phyloP scores from a whole-genome alignment of 768 basidiomycete genomes.

The Auriscalpium microsporum region DNA sequence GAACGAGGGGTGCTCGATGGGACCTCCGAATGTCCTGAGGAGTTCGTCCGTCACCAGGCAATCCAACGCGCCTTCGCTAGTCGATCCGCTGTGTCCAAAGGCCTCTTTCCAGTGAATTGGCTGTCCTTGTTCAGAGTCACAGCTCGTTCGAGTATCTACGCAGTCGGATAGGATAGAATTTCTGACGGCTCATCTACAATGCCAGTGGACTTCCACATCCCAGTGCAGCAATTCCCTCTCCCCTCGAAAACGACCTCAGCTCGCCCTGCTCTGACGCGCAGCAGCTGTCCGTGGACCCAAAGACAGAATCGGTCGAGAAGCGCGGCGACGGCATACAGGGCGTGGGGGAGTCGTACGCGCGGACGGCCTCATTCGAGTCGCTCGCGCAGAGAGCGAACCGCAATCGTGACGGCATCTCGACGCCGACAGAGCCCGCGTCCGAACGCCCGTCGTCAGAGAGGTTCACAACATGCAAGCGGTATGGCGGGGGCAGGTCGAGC shows the following conservation, averaged over 20 bases:
- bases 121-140: too few relatives aligned
- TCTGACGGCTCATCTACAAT: too few relatives aligned
- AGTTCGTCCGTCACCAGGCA: too few relatives aligned
- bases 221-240: too few relatives aligned
- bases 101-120: too few relatives aligned
- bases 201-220: background rate
- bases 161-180: too few relatives aligned
- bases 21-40: too few relatives aligned
- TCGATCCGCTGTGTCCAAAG: too few relatives aligned
- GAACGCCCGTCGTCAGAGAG: background rate
- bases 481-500: constrained; percentile 7
- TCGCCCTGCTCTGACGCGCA: background rate
- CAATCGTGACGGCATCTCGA: background rate
- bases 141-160: too few relatives aligned
- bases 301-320: constrained; percentile 5
- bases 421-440: background rate
- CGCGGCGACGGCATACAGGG: constrained; percentile 7
- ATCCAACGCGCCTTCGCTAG: too few relatives aligned
- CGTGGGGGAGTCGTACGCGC: constrained; percentile 13
- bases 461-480: constrained; percentile 5
- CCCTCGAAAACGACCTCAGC: background rate
- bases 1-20: too few relatives aligned
- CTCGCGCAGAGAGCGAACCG: background rate
- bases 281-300: constrained; percentile 6
- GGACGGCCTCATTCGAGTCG: constrained; percentile 10